phyloP scores from a whole-genome alignment of 768 basidiomycete genomes.

The Russula vinacea region DNA sequence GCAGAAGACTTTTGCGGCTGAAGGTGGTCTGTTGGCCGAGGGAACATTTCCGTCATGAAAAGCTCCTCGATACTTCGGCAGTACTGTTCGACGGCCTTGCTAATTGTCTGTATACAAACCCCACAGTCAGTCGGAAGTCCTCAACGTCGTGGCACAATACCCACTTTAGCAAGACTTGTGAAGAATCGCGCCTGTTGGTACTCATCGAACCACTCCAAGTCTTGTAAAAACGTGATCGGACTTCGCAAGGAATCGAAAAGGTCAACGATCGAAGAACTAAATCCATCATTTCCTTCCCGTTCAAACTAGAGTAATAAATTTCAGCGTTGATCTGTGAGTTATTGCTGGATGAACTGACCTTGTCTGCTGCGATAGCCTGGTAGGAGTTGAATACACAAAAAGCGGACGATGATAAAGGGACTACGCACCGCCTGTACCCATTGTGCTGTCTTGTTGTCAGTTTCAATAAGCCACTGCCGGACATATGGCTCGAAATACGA shows the following conservation, averaged over 20 bases:
- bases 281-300: slow-evolving; percentile 72
- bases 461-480: slow-evolving; percentile 82
- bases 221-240: slow-evolving; percentile 83
- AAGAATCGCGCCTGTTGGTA: slow-evolving; percentile 88
- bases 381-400: slow-evolving; percentile 12
- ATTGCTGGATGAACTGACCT: slow-evolving; percentile 44
- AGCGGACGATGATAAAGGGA: neutral
- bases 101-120: slow-evolving; percentile 65
- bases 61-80: slow-evolving; percentile 81
- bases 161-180: slow-evolving; percentile 82
- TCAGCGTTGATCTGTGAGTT: neutral
- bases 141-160: slow-evolving; percentile 22
- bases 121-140: neutral
- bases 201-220: slow-evolving; percentile 88
- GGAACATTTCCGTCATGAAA: slow-evolving; percentile 96
- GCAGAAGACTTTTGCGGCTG: slow-evolving; percentile 85
- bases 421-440: slow-evolving; percentile 86
- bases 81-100: slow-evolving; percentile 89
- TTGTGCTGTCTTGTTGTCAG: slow-evolving; percentile 82
- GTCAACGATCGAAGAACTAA: slow-evolving; percentile 97
- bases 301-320: slow-evolving; percentile 52
- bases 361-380: slow-evolving; percentile 79
- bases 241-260: slow-evolving; percentile 91
- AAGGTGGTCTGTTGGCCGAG: slow-evolving; percentile 70
- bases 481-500: slow-evolving; percentile 87